Conservation (phyloP, 1,284 basidiomycete species). For the Moesziomyces sp. region DNA sequence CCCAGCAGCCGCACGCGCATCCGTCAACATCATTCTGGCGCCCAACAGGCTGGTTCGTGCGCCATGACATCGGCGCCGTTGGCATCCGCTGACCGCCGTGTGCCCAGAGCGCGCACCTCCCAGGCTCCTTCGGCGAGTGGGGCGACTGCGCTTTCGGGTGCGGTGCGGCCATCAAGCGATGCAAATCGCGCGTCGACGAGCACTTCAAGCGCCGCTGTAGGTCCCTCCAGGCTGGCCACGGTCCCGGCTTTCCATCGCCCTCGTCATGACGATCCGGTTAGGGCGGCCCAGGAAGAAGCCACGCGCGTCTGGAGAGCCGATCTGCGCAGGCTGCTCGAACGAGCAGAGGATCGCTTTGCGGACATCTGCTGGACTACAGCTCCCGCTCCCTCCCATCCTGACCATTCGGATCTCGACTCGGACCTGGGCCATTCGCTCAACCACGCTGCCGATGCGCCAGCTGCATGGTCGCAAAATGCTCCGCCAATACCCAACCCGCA, state of each 20-base stretch:
- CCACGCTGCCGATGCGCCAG: background rate
- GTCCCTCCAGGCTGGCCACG: constrained; percentile 8
- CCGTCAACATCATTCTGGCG: background rate
- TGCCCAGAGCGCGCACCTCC: background rate
- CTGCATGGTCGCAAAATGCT: background rate
- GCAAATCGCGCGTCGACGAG: background rate
- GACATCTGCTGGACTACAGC: constrained; percentile 58
- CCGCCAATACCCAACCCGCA: constrained; percentile 1
- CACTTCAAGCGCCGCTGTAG: constrained; percentile 2
- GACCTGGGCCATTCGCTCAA: constrained; percentile 9
- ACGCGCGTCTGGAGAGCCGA: constrained; percentile 51
- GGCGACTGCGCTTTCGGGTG: background rate
- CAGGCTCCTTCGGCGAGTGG: background rate
- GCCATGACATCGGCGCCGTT: background rate
- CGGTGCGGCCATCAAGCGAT: background rate
- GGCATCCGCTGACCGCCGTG: background rate
- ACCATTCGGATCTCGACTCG: constrained; percentile 18
- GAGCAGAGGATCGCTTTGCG: constrained; percentile 54
- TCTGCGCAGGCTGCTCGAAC: constrained; percentile 41
- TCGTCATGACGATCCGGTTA: constrained; percentile 24
- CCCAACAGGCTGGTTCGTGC: background rate
- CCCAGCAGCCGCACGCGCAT: background rate
- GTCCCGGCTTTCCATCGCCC: background rate
- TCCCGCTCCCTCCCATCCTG: background rate
- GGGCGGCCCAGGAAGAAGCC: constrained; percentile 42